Evolutionary conservation across 2,329 filamentous ascomycete species (phyloP).

Genomic region (Trichoderma sp.): DNA sequence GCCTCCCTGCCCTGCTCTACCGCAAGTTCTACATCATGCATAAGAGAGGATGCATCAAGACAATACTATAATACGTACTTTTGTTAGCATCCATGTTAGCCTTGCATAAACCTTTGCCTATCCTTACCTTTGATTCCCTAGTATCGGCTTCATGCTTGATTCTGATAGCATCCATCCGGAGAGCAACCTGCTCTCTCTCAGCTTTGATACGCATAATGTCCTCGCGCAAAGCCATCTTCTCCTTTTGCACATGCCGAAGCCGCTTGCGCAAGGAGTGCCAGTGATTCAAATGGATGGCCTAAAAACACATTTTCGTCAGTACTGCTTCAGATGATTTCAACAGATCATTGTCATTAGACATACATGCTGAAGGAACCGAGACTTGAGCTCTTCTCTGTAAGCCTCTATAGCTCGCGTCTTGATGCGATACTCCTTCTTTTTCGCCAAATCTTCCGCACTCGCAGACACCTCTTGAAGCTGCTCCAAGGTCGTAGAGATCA

Average conservation of each 20-base stretch:
- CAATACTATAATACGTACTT: slow-evolving; percentile 39
- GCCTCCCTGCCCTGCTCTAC: slow-evolving; percentile 54
- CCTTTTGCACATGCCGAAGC: slow-evolving; percentile 57
- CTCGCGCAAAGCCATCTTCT: slow-evolving; percentile 58
- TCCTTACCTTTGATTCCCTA: slow-evolving; percentile 52
- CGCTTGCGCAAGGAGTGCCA: slow-evolving; percentile 59
- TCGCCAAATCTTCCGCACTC: slow-evolving; percentile 46
- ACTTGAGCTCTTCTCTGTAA: slow-evolving; percentile 59
- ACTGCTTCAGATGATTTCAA: background rate
- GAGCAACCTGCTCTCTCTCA: slow-evolving; percentile 62
- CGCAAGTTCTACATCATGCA: slow-evolving; percentile 64
- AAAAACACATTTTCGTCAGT: slow-evolving; percentile 7
- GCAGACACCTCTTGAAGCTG: slow-evolving; percentile 47
- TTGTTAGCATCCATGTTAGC: background rate
- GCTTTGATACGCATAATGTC: slow-evolving; percentile 61
- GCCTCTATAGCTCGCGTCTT: slow-evolving; percentile 60
- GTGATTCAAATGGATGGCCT: slow-evolving; percentile 63
- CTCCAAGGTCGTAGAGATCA: slow-evolving; percentile 53
- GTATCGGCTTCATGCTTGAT: slow-evolving; percentile 59
- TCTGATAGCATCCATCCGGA: slow-evolving; percentile 65
- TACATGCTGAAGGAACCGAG: slow-evolving; percentile 60
- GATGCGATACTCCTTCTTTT: slow-evolving; percentile 55
- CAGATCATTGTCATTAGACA: slow-evolving; percentile 32
- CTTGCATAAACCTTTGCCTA: background rate
- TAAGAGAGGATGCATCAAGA: slow-evolving; percentile 56